Conservation (phyloP, 2,329 filamentous ascomycete species). For the Xylaria sp. region DNA sequence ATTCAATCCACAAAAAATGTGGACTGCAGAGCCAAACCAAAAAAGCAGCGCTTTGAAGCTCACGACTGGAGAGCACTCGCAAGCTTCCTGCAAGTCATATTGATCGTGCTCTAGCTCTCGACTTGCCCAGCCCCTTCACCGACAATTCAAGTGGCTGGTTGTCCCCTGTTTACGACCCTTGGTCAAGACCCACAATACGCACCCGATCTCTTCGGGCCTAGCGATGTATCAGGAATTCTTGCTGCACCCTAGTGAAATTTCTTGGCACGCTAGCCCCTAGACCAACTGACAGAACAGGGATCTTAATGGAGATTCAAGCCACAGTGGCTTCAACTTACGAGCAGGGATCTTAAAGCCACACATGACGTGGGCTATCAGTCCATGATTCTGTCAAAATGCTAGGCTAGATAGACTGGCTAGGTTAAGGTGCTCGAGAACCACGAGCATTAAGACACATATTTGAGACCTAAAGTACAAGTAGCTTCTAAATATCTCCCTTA, state of each 20-base stretch:
- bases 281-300: constrained; percentile 19
- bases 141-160: constrained; percentile 53
- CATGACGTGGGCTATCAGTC: constrained; percentile 36
- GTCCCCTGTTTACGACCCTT: constrained; percentile 20
- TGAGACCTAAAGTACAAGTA: background rate
- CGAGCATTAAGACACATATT: constrained; percentile 6
- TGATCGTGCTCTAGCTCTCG: constrained; percentile 21
- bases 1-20: constrained; percentile 27
- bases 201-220: constrained; percentile 12
- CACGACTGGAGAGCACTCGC: constrained; percentile 24
- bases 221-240: background rate
- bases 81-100: constrained; percentile 44
- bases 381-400: constrained; percentile 14
- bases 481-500: background rate
- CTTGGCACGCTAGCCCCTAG: background rate
- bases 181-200: background rate
- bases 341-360: constrained; percentile 35
- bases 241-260: background rate
- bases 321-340: constrained; percentile 40
- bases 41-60: constrained; percentile 13
- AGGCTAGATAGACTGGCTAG: no score
- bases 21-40: constrained; percentile 12
- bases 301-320: constrained; percentile 40
- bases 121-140: constrained; percentile 44
- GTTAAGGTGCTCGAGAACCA: background rate